Evolutionary conservation across 2,329 filamentous ascomycete genomes (phyloP).

Genomic region (Aspergillus novoparasiticus): DNA sequence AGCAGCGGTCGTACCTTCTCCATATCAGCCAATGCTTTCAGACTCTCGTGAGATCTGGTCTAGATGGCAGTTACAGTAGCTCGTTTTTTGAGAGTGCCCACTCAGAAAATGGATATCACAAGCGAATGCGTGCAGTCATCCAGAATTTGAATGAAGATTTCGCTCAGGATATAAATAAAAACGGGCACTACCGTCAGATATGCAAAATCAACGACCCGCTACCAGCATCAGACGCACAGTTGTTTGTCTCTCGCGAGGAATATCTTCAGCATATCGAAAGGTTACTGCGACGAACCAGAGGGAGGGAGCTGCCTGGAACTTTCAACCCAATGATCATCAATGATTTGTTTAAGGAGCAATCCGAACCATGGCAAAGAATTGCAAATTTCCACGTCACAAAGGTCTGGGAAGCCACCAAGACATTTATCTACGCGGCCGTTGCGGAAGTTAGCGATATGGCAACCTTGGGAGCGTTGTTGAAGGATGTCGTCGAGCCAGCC

Average conservation of each 20-base stretch:
- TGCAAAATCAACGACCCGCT: no score
- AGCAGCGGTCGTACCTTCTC: conserved; percentile 31
- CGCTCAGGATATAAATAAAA: conserved; percentile 15
- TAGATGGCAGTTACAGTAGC: conserved; percentile 38
- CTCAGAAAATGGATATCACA: conserved; percentile 26
- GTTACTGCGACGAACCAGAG: conserved; percentile 49
- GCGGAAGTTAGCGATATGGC: conserved; percentile 42
- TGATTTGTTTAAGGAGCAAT: conserved; percentile 64
- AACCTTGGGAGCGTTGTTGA: conserved; percentile 41
- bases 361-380: conserved; percentile 54
- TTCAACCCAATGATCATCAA: conserved; percentile 63
- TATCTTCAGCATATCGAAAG: conserved; percentile 46
- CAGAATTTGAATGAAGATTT: conserved; percentile 30
- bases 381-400: conserved; percentile 38
- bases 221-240: no score
- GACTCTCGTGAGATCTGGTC: conserved; percentile 34
- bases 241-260: conserved; percentile 30
- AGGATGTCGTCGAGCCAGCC: conserved; percentile 43
- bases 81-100: conserved; percentile 33
- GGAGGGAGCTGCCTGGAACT: conserved; percentile 61
- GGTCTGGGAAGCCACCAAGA: conserved; percentile 35
- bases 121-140: conserved; percentile 35
- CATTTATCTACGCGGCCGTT: conserved; percentile 40
- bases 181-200: conserved; percentile 18
- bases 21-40: conserved; percentile 44